Evolutionary conservation across 352 stramenopile species (phyloP), one percentile per base, ranked within the genome.

Genomic region (Pilasporangium apinafurcum): DNA sequence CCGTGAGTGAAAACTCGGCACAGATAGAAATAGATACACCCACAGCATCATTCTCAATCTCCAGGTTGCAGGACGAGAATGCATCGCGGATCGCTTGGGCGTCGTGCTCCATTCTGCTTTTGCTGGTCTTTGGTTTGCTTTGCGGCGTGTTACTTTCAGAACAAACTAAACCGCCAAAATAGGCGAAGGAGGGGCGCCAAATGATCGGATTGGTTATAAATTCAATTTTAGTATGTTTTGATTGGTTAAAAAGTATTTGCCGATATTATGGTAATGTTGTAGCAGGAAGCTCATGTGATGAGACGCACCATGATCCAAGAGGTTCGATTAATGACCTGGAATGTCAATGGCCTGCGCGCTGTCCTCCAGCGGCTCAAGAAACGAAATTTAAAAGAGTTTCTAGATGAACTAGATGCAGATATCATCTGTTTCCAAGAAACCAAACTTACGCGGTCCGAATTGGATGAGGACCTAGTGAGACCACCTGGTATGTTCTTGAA

Each of bases 351-450:
- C 17, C 61, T 93, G 55, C 76, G 79, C 44, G 78, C 82, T 3
- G 69, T 86, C 32, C 56, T 93, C 39, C 69, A 82, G 50, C 69
- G 78, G 9, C 53, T 78, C 17, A 64, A 70, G 32, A 63, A 68
- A 44, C 77, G 34, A 38, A n/a, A n/a, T n/a, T 37, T 87, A 8
- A 44, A 47, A 31, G 46, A 74, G 39, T 68, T 93, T 34, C 51
- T 93, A 22, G 48, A 72, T 25, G 61, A 40, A 9, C 58, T 90
- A 16, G 53, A 77, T 0, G 79, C 80, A 0, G 80, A 92, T 35
- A 68, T 94, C 12, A 49, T 91, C 16, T 94, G 83, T 50, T 65
- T 94, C 48, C 83, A 94, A 53, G 83, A 94, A 58, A 92, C 83
- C 22, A 94, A 94, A 43, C 63, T 87, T 39, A 92, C 83, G 50